Evolutionary conservation across 1,284 basidiomycete genomes (phyloP).

Genomic region (Coniferiporia weirii): DNA sequence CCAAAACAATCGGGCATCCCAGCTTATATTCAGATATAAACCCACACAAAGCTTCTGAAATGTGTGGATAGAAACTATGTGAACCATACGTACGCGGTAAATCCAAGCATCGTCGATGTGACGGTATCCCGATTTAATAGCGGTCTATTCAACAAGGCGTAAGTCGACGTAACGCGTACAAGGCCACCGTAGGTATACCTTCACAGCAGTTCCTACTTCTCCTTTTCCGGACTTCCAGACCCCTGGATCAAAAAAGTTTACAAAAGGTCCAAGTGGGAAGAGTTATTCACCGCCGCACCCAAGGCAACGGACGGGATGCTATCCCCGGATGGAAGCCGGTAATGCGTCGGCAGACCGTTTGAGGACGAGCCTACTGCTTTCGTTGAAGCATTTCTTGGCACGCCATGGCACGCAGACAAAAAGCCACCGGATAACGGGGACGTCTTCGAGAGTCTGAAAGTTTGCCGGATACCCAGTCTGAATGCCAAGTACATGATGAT

Average conservation of each 20-base stretch:
- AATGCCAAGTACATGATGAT: conserved; percentile 7
- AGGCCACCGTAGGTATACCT: conserved; percentile 27
- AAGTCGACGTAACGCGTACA: background rate
- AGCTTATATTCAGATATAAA: too few relatives aligned
- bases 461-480: conserved; percentile 11
- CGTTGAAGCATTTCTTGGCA: conserved; percentile 24
- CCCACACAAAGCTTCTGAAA: background rate
- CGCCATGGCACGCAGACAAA: conserved; percentile 23
- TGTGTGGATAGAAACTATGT: background rate
- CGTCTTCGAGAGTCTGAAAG: conserved; percentile 4
- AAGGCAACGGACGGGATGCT: conserved; percentile 58
- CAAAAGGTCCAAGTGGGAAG: background rate
- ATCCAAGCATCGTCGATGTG: conserved; percentile 39
- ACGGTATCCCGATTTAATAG: conserved; percentile 39
- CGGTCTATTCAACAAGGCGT: conserved; percentile 19
- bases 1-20: too few relatives aligned
- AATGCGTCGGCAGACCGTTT: conserved; percentile 40
- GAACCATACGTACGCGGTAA: conserved; percentile 15
- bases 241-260: conserved; percentile 31
- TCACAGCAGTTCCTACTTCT: conserved; percentile 57
- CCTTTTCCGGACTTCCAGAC: conserved; percentile 55
- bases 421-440: conserved; percentile 2
- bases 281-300: conserved; percentile 31
- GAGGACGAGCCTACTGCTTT: conserved; percentile 21
- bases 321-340: conserved; percentile 54